These are phyloP conservation scores for Ceratocystis ficicola DNA, from an alignment of 2,329 filamentous ascomycete genomes.

Conservation along the genomic window DNA sequence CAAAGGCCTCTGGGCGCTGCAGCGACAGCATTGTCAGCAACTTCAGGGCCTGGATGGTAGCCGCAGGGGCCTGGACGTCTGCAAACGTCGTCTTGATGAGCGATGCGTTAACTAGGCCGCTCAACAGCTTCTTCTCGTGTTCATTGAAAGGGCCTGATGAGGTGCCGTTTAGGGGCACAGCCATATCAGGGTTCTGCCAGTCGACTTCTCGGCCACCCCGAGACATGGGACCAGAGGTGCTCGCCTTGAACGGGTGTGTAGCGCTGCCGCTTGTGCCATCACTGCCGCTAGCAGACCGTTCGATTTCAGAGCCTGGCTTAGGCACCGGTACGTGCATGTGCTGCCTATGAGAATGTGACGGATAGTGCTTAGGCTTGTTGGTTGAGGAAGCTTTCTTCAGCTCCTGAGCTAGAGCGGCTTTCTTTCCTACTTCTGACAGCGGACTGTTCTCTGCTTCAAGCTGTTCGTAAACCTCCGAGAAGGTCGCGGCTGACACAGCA, in stretches of 20 bases:
- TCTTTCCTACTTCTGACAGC: slow-evolving; percentile 20
- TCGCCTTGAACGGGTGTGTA: slow-evolving; percentile 1
- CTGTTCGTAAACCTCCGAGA: slow-evolving; percentile 14
- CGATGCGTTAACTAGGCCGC: slow-evolving; percentile 67
- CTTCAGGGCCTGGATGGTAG: slow-evolving; percentile 77
- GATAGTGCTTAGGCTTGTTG: slow-evolving; percentile 6
- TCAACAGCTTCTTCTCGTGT: slow-evolving; percentile 71
- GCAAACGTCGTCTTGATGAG: slow-evolving; percentile 78
- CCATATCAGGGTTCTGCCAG: slow-evolving; percentile 9
- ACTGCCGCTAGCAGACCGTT: background rate
- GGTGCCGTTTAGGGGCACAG: background rate
- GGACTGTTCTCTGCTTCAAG: slow-evolving; percentile 12
- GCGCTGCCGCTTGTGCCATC: background rate
- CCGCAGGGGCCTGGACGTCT: slow-evolving; percentile 69
- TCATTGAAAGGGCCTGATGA: slow-evolving; percentile 40
- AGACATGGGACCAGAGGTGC: slow-evolving; percentile 10
- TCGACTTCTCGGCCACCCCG: slow-evolving; percentile 16
- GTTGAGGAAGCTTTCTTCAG: slow-evolving; percentile 3
- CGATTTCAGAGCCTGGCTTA: slow-evolving; percentile 4
- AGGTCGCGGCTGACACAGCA: slow-evolving; percentile 11
- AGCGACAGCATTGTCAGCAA: slow-evolving; percentile 81
- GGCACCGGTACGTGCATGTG: slow-evolving; percentile 16
- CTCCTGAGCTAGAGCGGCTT: slow-evolving; percentile 10
- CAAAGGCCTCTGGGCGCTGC: slow-evolving; percentile 83
- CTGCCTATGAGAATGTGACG: slow-evolving; percentile 11